phyloP scores from a whole-genome alignment of 306 rosid species.

The Acmispon strigosus region DNA sequence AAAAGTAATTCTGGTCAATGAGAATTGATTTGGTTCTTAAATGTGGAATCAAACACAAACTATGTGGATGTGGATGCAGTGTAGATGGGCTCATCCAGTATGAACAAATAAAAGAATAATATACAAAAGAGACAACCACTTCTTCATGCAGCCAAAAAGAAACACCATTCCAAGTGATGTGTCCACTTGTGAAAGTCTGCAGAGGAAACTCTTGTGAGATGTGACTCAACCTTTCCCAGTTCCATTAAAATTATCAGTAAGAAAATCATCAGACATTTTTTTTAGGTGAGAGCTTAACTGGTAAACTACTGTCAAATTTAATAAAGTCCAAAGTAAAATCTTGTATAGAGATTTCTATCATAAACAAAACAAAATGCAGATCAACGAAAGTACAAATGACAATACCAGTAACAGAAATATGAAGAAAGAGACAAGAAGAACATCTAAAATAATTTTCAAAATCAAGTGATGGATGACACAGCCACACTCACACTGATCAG shows the following conservation, averaged over 20 bases:
- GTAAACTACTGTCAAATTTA: background rate
- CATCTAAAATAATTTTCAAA: too few species aligned
- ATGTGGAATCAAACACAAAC: too few species aligned
- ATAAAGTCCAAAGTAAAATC: background rate
- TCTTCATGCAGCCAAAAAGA: constrained; percentile 36
- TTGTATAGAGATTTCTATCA: background rate
- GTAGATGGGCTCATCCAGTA: constrained; percentile 15
- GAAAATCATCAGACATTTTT: background rate
- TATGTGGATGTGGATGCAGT: background rate
- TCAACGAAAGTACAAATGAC: background rate
- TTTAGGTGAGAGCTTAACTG: background rate
- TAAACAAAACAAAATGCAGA: background rate
- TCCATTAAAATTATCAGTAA: background rate
- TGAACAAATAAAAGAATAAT: constrained; percentile 20
- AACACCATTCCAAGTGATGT: background rate
- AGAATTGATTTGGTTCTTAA: too few species aligned
- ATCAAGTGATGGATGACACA: too few species aligned
- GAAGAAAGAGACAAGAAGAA: background rate
- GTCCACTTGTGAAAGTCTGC: background rate
- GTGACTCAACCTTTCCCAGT: too few species aligned
- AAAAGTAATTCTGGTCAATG: too few species aligned
- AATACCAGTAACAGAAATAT: background rate
- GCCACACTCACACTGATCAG: background rate
- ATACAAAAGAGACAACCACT: constrained; percentile 34
- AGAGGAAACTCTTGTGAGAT: too few species aligned